Conservation (phyloP, 106 monocot species). For the Cymbidium sinense region DNA sequence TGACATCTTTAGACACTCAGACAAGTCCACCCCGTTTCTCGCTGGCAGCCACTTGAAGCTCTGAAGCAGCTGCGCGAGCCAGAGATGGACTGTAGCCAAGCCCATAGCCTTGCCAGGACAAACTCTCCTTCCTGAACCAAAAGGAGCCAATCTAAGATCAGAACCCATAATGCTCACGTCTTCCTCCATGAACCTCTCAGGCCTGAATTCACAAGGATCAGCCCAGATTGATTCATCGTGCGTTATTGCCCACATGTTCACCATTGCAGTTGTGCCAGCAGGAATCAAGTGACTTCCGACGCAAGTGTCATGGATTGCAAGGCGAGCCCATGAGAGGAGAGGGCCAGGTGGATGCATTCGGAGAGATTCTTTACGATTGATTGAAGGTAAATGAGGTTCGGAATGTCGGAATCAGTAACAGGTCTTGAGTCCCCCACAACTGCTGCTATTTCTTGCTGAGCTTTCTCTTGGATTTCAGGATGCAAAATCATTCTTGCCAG, state of each 20-base stretch:
- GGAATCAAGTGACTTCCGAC: constrained; percentile 24
- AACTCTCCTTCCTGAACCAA: constrained; percentile 37
- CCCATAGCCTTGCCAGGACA: constrained; percentile 41
- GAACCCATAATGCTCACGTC: constrained; percentile 34
- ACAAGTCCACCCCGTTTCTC: constrained; percentile 14
- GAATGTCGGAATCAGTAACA: constrained; percentile 20
- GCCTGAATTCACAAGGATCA: constrained; percentile 21
- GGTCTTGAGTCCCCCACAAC: constrained; percentile 14
- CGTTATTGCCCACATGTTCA: constrained; percentile 47
- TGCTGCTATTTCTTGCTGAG: constrained; percentile 25
- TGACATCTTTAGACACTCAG: constrained; percentile 37
- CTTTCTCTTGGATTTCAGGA: constrained; percentile 32
- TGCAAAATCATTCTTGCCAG: constrained; percentile 41
- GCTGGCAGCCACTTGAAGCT: constrained; percentile 21
- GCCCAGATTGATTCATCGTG: constrained; percentile 31
- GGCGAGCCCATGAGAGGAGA: constrained; percentile 46
- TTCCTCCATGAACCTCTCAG: constrained; percentile 30
- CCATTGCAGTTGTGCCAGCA: constrained; percentile 35
- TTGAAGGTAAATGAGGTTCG: constrained; percentile 27
- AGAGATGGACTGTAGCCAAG: constrained; percentile 32
- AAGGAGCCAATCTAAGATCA: constrained; percentile 42
- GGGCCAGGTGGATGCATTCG: constrained; percentile 43
- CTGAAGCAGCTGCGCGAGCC: constrained; percentile 40
- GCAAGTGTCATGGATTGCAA: constrained; percentile 27
- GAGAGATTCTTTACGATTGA: constrained; percentile 26